Percentiles rank a stretch among this genome's conserved stretches.
Evolutionary conservation across 306 rosid species (phyloP).

Genomic region (Vachellia pachyceras): DNA sequence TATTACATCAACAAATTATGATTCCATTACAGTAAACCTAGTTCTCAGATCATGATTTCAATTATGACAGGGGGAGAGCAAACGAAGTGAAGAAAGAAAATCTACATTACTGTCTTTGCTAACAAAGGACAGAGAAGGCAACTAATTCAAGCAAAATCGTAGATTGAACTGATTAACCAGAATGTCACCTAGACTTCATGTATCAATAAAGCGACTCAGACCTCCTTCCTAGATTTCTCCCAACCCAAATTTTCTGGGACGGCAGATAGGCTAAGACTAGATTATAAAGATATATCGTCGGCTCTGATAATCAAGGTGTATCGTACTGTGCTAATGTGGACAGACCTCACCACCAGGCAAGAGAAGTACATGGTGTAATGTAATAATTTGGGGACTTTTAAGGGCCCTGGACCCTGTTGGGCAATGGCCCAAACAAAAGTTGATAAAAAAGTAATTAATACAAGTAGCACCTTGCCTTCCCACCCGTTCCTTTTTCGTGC

Average conservation of each 20-base stretch:
- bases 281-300: slow-evolving; percentile 23
- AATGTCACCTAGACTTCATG: slow-evolving; percentile 9
- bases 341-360: slow-evolving; percentile 4
- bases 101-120: slow-evolving; percentile 37
- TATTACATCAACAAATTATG: background rate
- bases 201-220: slow-evolving; percentile 29
- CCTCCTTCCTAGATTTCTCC: slow-evolving; percentile 19
- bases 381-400: slow-evolving; percentile 26
- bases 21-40: slow-evolving; percentile 5
- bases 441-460: background rate
- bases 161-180: slow-evolving; percentile 26
- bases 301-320: slow-evolving; percentile 23
- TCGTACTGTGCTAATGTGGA: slow-evolving; percentile 19
- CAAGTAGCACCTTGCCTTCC: slow-evolving; percentile 3
- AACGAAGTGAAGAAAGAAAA: slow-evolving; percentile 40
- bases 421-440: background rate
- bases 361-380: slow-evolving; percentile 8
- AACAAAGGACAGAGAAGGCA: slow-evolving; percentile 36
- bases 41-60: slow-evolving; percentile 9
- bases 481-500: background rate
- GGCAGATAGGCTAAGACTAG: slow-evolving; percentile 30
- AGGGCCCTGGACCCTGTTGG: background rate
- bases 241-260: slow-evolving; percentile 29
- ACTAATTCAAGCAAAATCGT: slow-evolving; percentile 31
- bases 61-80: slow-evolving; percentile 40